Evolutionary conservation across 192 early-diverging fungal species (phyloP), one percentile per base, ranked within the genome.

Genomic region (Podila verticillata): DNA sequence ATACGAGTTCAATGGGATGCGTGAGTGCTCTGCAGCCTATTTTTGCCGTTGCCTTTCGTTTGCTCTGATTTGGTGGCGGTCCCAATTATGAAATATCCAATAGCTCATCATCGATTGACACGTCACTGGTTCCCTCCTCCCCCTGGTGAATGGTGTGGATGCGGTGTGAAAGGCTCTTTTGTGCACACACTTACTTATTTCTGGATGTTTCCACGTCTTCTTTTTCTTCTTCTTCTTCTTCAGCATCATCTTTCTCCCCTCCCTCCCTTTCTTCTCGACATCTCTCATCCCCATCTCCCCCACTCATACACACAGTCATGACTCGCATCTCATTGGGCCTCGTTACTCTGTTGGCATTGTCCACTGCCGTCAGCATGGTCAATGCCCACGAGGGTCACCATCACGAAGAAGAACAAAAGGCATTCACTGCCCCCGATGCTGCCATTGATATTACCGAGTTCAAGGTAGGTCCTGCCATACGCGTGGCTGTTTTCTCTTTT

Each of bases 321-420:
- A 63, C 70, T 47, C 70, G 70, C 51, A 35, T 63, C 48, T 36
- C 61, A 9, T 30, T 64, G 61, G 54, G 68, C 9, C 60, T 70
- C 22, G 60, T 63, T 22, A 61, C 65, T 39, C 35, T 81, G 58
- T 51, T 81, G 54, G 65, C 71, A 30, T 31, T 81, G 39, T 66
- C 78, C 5, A 56, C 78, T 24, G 61, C 73, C 58, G 19, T 74
- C 34, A 68, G 60, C 65, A 57, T 73, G 48, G 71, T 70, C 29
- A 49, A 67, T 15, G 70, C 64, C 15, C 34, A 66, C 7, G 48
- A 61, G 6, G 61, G 59, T 19, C 59, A 72, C 17, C 29, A 30
- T 6, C 39, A 31, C n/a, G 35, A 32, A 48, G 22, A 54, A 6
- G 26, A 28, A 13, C 61, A 48, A 17, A 35, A 72, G 47, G 47